Base-by-base conservation (phyloP, 768 basidiomycete species). In the Asterophora lycoperdoides region DNA sequence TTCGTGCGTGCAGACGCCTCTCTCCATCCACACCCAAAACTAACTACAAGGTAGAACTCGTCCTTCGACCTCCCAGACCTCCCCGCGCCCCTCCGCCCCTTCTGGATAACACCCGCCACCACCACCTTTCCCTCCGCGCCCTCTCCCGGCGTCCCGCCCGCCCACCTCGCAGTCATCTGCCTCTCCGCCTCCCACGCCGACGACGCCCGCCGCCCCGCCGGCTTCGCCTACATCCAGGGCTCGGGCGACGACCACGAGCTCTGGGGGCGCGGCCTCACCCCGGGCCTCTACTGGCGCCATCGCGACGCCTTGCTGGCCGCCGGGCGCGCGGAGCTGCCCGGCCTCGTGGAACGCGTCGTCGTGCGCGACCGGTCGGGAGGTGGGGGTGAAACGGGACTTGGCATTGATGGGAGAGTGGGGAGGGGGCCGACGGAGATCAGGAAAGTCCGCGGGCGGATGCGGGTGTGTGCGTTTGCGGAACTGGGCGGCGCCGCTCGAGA, bases 231-330 rank as follows among this genome's bases (percentile, higher is more conserved):
- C 62, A 79, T 97, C 7, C 93, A 95, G 64, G 95, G 95, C 1
- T 90, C 89, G 0, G 95, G 93, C 0, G 95, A 97, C 59, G 95
- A 98, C 58, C 91, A 94, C 60, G 93, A 96, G 64, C 71, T 87
- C 5, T 94, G 92, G 93, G 78, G 84, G 23, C 79, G 80, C 48
- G 55, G 51, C 5, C 19, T 56, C 7, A 50, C 55, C 11, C 52
- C 52, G 9, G 29, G 41, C 13, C 51, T 48, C 19, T 56, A 49
- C 13, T 53, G 52, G 55, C 41, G 48, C 14, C 52, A 47, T 18
- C 40, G 34, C 35, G 41, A 48, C 13, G 8, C 33, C 1, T 51
- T 56, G 7, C 44, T 56, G 9, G 28, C 57, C 0, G 63, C 76
- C 1, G 58, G 64, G 6, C 73, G 85, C 18, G 63, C 72, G 0